Evolutionary conservation across 179 eudicot species (phyloP), one percentile per base, ranked within the genome.

Genomic region (Silene coronaria): DNA sequence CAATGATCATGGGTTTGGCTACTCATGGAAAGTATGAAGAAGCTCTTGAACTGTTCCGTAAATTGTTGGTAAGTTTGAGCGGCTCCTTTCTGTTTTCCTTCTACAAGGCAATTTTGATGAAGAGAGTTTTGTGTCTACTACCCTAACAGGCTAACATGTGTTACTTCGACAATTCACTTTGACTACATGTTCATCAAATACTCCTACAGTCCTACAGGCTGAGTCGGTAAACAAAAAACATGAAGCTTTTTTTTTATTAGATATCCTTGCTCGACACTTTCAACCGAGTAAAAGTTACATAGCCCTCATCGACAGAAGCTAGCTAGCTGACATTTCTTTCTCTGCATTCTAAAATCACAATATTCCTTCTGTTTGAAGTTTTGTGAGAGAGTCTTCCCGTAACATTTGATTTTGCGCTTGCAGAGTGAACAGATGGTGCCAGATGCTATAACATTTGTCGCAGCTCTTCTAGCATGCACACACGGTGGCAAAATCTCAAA

Each of bases 1-100:
- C 88, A 6, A 88, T 88, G 94, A 88, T 90, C 78, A 87, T 90
- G 90, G 86, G 91, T 45, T 80, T 86, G 58, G 89, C 90, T 66
- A 73, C 84, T 22, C 94, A 89, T 82, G 94, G 90, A 32, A 80
- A 70, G 78, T 78, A 81, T 70, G 80, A 74, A 24, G 83, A 81
- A 72, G 89, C 94, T 72, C 87, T 90, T 55, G 76, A 65, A 19
- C 63, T 88, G 27, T 87, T 90, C 61, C 68, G 80, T 79, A 78
- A 77, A 42, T 79, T 89, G 87, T 82, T 85, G 86, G 91, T 89
- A 76, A 71, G 85, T 65, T 75, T 27, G 19, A 48, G 53, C 14
- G 32, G 57, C 21, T 23, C 21, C n/a, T 48, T 23, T 36, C 12
- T 12, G 17, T 13, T 76, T 46, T 67, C 21, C 26, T 24, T 26